Conservation (phyloP, 495 filamentous ascomycete species). For the Aspergillus asperescens region DNA sequence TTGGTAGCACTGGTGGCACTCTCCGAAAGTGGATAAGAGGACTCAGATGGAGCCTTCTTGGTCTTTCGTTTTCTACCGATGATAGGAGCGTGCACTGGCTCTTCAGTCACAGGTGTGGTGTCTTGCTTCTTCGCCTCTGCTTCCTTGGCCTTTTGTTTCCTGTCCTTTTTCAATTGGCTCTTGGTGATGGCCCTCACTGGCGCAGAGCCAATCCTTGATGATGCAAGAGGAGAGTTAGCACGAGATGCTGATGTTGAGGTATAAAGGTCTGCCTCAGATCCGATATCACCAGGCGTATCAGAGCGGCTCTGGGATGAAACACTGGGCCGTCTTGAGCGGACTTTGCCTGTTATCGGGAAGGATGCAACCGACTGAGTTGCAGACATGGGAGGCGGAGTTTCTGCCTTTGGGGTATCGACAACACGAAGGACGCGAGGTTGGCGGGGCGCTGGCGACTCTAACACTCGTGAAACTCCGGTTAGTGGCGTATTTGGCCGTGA, state of each 20-base stretch:
- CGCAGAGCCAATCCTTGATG: conserved; percentile 66
- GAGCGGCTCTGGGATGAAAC: conserved; percentile 59
- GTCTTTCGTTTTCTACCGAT: conserved; percentile 86
- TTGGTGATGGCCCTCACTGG: conserved; percentile 79
- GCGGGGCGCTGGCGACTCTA: conserved; percentile 44
- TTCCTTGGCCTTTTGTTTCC: conserved; percentile 56
- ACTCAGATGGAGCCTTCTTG: conserved; percentile 58
- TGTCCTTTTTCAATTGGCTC: conserved; percentile 83
- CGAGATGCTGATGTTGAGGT: conserved; percentile 79
- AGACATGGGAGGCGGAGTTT: conserved; percentile 44
- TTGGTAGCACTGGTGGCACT: conserved; percentile 23
- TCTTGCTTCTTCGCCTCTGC: conserved; percentile 61
- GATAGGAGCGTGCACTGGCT: conserved; percentile 72
- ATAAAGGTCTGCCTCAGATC: conserved; percentile 71
- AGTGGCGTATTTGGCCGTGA: conserved; percentile 38
- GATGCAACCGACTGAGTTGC: conserved; percentile 38
- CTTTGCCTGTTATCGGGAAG: conserved; percentile 34
- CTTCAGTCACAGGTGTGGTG: conserved; percentile 44
- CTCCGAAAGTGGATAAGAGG: conserved; percentile 38
- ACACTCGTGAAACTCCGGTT: conserved; percentile 38
- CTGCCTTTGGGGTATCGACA: conserved; percentile 65
- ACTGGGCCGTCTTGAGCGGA: conserved; percentile 55
- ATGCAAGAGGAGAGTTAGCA: conserved; percentile 77
- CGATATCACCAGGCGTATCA: conserved; percentile 72
- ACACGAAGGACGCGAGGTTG: conserved; percentile 59